Evolutionary conservation across 148 eudicot species (phyloP), one percentile per base, ranked within the genome.

Genomic region (Polygonum maritimum): DNA sequence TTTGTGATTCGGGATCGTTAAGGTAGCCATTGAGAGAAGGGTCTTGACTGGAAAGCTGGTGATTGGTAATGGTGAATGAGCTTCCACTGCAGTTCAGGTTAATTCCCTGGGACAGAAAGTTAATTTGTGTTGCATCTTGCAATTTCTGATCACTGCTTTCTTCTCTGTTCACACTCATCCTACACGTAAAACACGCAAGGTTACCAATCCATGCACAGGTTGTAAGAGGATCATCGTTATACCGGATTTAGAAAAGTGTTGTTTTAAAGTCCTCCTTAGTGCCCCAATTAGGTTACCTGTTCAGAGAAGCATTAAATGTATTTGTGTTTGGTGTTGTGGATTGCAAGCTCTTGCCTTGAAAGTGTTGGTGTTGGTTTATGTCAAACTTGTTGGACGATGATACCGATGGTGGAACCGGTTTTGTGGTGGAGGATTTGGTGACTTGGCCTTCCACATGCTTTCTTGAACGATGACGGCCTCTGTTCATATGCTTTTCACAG

Each of bases 401-500:
- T 44, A 82, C 48, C 33, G 76, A 21, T 49, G 62, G 57, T 11
- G 62, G 65, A 1, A 39, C 26, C n/a, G 41, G 39, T 8, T 48
- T 79, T 69, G 78, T 58, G 72, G 78, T 16, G 31, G 78, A n/a
- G 36, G 57, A 41, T 49, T 75, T 73, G 62, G 48, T 60, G 79
- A 76, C 36, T 62, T 48, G 73, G 78, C 82, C 79, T 80, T 80
- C 82, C 82, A 80, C 82, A 80, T 75, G 82, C 82, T 80, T 80
- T 80, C 82, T 80, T 80, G 82, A 80, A 80, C 82, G 82, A 19
- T 80, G 82, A 49, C 82, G 82, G 69, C 82, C 82, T 49, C 82
- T 76, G 39, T 80, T 80, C 47, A 80, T 76, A 62, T 80, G 82
- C 55, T 79, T 54, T 19, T 80, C 82, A 51, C 82, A 80, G 76